Percentiles rank a stretch among this genome's conserved stretches.
Evolutionary conservation across 2,329 filamentous ascomycete species (phyloP).

Genomic region (Lachnellula hyalina): DNA sequence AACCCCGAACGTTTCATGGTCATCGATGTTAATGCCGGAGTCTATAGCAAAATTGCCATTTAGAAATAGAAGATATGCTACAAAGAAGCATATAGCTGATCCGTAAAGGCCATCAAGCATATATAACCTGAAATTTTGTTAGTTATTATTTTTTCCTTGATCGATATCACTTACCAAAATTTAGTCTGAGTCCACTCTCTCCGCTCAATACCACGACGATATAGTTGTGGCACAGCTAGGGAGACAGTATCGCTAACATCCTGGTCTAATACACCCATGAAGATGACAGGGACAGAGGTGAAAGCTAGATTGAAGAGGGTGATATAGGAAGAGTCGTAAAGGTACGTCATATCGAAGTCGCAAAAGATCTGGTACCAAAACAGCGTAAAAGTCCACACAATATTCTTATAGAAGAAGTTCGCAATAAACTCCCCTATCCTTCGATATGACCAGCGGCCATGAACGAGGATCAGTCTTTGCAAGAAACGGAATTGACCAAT

Average conservation of each 20-base stretch:
- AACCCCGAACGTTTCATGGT: conserved; percentile 78
- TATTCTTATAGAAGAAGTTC: conserved; percentile 99
- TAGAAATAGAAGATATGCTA: conserved; percentile 76
- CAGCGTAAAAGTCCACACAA: conserved; percentile 92
- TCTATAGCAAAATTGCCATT: conserved; percentile 62
- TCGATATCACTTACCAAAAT: conserved; percentile 69
- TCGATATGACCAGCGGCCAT: conserved; percentile 94
- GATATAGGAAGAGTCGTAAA: conserved; percentile 98
- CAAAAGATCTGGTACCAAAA: conserved; percentile 98
- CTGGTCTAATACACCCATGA: conserved; percentile 96
- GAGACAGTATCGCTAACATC: conserved; percentile 94
- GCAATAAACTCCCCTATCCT: conserved; percentile 87
- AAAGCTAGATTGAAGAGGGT: conserved; percentile 95
- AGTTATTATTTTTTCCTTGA: conserved; percentile 23
- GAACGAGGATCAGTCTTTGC: conserved; percentile 77
- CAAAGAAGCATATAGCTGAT: conserved; percentile 87
- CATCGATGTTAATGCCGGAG: conserved; percentile 71
- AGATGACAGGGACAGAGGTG: conserved; percentile 87
- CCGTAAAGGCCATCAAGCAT: conserved; percentile 96
- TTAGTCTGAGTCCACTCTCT: conserved; percentile 94
- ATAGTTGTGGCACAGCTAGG: conserved; percentile 88
- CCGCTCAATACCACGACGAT: conserved; percentile 90
- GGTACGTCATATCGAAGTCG: conserved; percentile 93
- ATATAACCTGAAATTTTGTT: conserved; percentile 60
- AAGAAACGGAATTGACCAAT: conserved; percentile 92